Evolutionary conservation across 306 rosid genomes (phyloP), one percentile per base, ranked within the genome.

Genomic region (Gastrolobium bilobum): DNA sequence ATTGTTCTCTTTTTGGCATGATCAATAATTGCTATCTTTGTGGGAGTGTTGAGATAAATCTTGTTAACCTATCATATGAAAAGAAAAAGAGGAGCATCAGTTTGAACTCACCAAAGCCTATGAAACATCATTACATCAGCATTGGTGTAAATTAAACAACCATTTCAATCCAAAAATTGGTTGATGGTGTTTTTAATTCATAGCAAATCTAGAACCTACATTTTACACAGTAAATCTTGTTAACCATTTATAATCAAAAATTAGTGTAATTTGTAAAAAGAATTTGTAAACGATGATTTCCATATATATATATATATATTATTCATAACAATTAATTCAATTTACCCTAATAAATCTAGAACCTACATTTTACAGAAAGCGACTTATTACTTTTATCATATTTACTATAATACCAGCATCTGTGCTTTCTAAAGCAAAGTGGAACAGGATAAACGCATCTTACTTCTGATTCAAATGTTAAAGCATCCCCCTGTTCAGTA

Each of bases 401-500:
- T 38, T 37, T 57, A 44, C 1, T 42, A 54, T 46, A 57, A 73
- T 54, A 72, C 39, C 59, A 9, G 43, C 37, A 37, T 35, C 40
- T 63, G 7, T 6, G 11, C 5, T 65, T 73, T 29, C 30, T 58
- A 38, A 67, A 29, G 29, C 11, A 51, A 40, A 68, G 51, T 30
- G 46, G 37, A 29, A 40, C n/a, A 35, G 47, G 57, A 40, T 34
- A 83, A 63, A 47, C 34, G 29, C 31, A 71, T 81, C 88, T 86
- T 83, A 93, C 98, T 84, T 93, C 96, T 29, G 96, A 89, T 81
- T 91, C 94, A 85, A 93, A 93, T 52, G 98, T 93, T 86, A 91
- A 72, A 9, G 98, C 98, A 88, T 91, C 98, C 58, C 96, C 94
- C 78, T 93, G 97, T 86, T 93, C 94, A 46, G 96, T 93, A 78